Evolutionary conservation across 2,329 filamentous ascomycete species (phyloP).

Genomic region (Sporothrix pseudoabietina): DNA sequence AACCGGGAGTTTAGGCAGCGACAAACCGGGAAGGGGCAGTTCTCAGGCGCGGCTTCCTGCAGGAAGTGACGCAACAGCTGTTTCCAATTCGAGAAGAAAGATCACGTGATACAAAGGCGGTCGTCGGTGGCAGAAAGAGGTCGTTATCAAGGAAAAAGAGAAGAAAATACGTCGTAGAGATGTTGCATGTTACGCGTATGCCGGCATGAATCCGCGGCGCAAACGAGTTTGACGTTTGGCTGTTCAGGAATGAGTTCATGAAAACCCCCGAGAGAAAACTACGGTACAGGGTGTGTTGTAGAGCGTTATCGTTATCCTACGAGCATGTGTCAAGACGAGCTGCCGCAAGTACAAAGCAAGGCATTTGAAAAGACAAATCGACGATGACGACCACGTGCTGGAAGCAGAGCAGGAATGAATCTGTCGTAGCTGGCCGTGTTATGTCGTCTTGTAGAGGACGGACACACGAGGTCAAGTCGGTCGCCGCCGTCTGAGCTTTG

Average conservation of each 20-base stretch:
- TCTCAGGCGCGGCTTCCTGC: slow-evolving; percentile 1
- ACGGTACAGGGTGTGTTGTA: neutral
- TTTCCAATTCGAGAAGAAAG: neutral
- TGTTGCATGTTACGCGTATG: neutral
- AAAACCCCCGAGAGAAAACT: neutral
- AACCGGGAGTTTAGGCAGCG: slow-evolving; percentile 25
- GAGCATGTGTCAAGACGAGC: no score
- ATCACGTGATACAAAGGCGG: slow-evolving; percentile 9
- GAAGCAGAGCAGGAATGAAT: neutral
- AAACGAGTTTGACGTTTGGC: neutral
- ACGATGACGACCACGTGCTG: no score
- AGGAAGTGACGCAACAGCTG: slow-evolving; percentile 23
- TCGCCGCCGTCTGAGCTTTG: neutral
- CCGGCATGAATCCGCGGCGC: no score
- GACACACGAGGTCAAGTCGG: no score
- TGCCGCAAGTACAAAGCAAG: no score
- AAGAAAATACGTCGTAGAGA: neutral
- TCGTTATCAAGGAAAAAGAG: neutral
- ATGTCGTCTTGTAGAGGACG: neutral
- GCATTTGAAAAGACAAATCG: no score
- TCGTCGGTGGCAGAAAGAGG: neutral
- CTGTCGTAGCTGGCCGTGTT: neutral
- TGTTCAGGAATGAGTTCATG: neutral
- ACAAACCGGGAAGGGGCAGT: slow-evolving; percentile 15
- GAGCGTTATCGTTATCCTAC: neutral